Evolutionary conservation across 345 rosid genomes (phyloP), one percentile per base, ranked within the genome.

Genomic region (Psidium guajava): DNA sequence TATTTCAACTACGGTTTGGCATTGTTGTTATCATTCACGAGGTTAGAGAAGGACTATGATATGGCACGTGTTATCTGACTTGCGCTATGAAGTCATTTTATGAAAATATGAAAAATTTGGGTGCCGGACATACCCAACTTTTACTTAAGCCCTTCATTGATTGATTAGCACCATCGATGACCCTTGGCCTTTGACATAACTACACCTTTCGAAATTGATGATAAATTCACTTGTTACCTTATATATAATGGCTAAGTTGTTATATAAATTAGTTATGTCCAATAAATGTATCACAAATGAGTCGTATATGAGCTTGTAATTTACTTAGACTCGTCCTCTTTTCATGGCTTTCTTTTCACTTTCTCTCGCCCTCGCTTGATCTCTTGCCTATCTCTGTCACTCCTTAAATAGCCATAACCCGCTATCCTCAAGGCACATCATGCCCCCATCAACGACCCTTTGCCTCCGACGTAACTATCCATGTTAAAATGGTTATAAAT

Each of bases 21-120:
- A 32, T 61, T 1, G 8, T 61, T 61, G 74, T 61, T 28, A 3
- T 14, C 40, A 15, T 61, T 61, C 42, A 14, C 14, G 28, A 28
- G 74, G 21, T 28, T 61, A 0, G 74, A 0, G 5, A 15, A 14
- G 0, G 21, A 28, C 6, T 3, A 1, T 0, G 11, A 28, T 15
- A 27, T 61, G 74, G 2, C 42, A 61, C 5, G 5, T 28, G 11
- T 61, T 61, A 61, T 15, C 2, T 61, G 21, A 61, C 51, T 15
- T 27, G 8, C 6, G 10, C 21, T 27, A 14, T 61, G 18, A 16
- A 16, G 18, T 53, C 55, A 16, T 53, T 53, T 53, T 53, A 15
- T 15, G 55, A 53, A 53, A 16, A 53, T 16, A 16, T 53, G 54
- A 54, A 54, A 61, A 61, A 14, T 10, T 61, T 61, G 36, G 20